phyloP scores from a whole-genome alignment of 257 asterid genomes.

The Solanum etuberosum region DNA sequence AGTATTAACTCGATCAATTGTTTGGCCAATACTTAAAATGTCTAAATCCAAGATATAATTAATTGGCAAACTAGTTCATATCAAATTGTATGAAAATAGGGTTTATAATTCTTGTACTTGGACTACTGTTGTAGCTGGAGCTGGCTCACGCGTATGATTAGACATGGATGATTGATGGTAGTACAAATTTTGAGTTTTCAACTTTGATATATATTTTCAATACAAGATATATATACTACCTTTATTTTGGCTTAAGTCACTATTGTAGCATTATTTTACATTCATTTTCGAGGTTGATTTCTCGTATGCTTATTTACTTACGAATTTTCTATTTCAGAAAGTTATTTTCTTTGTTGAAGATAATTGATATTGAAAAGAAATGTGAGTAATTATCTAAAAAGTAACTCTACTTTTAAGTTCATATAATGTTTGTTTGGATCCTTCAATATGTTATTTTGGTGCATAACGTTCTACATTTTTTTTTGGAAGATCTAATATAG shows the following conservation, averaged over 20 bases:
- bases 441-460: neutral
- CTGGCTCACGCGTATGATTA: neutral
- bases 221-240: neutral
- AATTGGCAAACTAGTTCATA: neutral
- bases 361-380: neutral
- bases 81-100: neutral
- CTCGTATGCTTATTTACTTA: neutral
- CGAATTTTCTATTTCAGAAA: neutral
- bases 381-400: no score
- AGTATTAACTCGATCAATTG: neutral
- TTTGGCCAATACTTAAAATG: neutral
- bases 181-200: neutral
- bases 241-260: neutral
- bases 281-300: neutral
- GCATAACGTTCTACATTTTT: neutral
- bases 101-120: neutral
- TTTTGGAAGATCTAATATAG: neutral
- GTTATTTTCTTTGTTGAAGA: neutral
- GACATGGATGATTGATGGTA: neutral
- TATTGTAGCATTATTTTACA: neutral
- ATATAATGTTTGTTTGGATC: neutral
- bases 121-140: neutral
- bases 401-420: neutral
- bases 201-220: neutral
- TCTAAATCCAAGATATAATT: neutral